Percentiles rank a stretch among this genome's conserved stretches.
phyloP scores from a whole-genome alignment of 2,329 filamentous ascomycete genomes.

The Capronia epimyces region DNA sequence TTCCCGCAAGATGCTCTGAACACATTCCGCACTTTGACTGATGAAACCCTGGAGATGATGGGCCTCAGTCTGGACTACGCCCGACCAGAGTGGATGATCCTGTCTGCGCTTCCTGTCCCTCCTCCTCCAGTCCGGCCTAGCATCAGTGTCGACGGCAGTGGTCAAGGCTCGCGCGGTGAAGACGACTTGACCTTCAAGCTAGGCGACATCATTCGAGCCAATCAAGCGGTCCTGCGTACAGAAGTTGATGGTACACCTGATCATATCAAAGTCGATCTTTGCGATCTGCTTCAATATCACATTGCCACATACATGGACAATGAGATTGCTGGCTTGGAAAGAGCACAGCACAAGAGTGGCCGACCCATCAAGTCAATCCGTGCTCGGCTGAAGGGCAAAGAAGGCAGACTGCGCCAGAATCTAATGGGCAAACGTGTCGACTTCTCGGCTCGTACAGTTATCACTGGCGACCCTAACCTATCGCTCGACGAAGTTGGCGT shows the following conservation, averaged over 20 bases:
- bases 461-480: conserved; percentile 95
- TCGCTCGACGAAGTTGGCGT: conserved; percentile 97
- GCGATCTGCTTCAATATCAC: conserved; percentile 89
- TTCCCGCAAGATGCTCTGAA: conserved; percentile 78
- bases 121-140: conserved; percentile 93
- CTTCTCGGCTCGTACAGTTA: conserved; percentile 98
- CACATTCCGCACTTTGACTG: conserved; percentile 78
- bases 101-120: conserved; percentile 90
- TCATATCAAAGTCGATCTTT: conserved; percentile 87
- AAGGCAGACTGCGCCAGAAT: conserved; percentile 94
- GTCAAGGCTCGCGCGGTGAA: conserved; percentile 87
- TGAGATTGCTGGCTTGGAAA: conserved; percentile 91
- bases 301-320: conserved; percentile 99
- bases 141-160: conserved; percentile 93
- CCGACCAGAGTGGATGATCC: conserved; percentile 95
- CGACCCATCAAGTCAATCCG: conserved; percentile 95
- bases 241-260: conserved; percentile 86
- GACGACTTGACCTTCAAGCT: conserved; percentile 99
- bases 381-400: conserved; percentile 96
- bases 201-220: conserved; percentile 95
- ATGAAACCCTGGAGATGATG: conserved; percentile 76
- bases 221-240: conserved; percentile 86
- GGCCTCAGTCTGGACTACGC: conserved; percentile 93
- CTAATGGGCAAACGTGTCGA: conserved; percentile 99
- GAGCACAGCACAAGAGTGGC: conserved; percentile 93